A percentile compares a stretch with the other conserved stretches of the same genome.
Evolutionary conservation across 2,329 filamentous ascomycete species (phyloP).

Genomic region (Apiospora aurea): DNA sequence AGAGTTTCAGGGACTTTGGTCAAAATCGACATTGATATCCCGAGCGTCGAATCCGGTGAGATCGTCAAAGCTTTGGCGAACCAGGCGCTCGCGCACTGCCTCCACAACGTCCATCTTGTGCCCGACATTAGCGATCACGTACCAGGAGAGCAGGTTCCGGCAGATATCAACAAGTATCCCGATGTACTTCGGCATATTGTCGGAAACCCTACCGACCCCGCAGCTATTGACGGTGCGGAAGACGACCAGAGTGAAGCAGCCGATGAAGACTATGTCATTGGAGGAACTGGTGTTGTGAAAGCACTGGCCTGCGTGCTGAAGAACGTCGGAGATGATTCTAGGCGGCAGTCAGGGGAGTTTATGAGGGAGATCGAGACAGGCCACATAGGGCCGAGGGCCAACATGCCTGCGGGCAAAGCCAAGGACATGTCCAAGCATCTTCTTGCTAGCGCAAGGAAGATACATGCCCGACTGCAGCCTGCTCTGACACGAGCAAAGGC

Average conservation of each 20-base stretch:
- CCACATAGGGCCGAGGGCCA: slow-evolving; percentile 51
- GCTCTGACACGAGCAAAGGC: slow-evolving; percentile 78
- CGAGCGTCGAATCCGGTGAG: slow-evolving; percentile 81
- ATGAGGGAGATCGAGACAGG: slow-evolving; percentile 60
- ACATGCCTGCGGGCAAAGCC: slow-evolving; percentile 66
- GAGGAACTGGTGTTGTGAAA: slow-evolving; percentile 93
- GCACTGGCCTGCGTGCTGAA: slow-evolving; percentile 89
- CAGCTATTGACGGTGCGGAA: slow-evolving; percentile 52
- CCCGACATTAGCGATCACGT: slow-evolving; percentile 54
- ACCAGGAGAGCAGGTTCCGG: slow-evolving; percentile 42
- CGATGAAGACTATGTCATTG: slow-evolving; percentile 94
- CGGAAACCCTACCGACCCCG: slow-evolving; percentile 65
- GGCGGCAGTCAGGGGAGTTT: slow-evolving; percentile 60
- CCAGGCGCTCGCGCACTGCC: slow-evolving; percentile 92
- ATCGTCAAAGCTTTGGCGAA: slow-evolving; percentile 91
- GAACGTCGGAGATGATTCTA: slow-evolving; percentile 74
- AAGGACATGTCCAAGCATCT: slow-evolving; percentile 95
- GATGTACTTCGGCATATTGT: slow-evolving; percentile 89
- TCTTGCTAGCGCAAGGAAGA: slow-evolving; percentile 86
- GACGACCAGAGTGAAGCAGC: slow-evolving; percentile 75
- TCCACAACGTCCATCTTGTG: slow-evolving; percentile 86
- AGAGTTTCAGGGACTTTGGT: slow-evolving; percentile 84
- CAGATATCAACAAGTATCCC: slow-evolving; percentile 62
- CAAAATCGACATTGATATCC: slow-evolving; percentile 91
- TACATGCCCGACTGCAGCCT: slow-evolving; percentile 81